A percentile compares a stretch with the other conserved stretches of the same genome.
phyloP scores from a whole-genome alignment of 176 grass and related monocot genomes.

The Ananas comosus region DNA sequence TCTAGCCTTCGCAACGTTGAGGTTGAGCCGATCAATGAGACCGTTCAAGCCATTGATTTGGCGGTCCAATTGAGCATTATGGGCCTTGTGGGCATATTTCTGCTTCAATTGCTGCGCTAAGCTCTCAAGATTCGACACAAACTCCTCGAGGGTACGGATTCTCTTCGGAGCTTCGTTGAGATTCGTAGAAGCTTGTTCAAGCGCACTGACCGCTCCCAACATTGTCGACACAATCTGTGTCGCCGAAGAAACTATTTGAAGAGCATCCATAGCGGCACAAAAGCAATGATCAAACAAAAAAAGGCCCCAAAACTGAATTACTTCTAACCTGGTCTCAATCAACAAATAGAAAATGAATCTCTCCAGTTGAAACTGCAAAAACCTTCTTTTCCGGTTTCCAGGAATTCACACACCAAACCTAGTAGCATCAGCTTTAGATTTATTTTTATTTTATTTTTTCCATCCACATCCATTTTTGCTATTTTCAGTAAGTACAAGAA shows the following conservation, averaged over 20 bases:
- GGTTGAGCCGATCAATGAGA: slow-evolving; percentile 33
- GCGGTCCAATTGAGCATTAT: slow-evolving; percentile 36
- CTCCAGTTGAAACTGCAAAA: neutral
- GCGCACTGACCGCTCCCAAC: slow-evolving; percentile 36
- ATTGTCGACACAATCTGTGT: slow-evolving; percentile 48
- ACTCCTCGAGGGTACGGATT: slow-evolving; percentile 51
- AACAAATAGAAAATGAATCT: neutral
- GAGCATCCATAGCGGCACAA: slow-evolving; percentile 30
- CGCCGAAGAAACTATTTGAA: slow-evolving; percentile 45
- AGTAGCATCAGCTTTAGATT: neutral
- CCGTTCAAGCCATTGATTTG: slow-evolving; percentile 45
- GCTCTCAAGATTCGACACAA: slow-evolving; percentile 40
- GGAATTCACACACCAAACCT: neutral
- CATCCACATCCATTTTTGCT: no score
- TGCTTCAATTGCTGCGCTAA: slow-evolving; percentile 36
- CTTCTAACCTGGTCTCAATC: slow-evolving; percentile 10
- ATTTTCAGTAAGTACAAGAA: no score
- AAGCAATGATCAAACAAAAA: neutral
- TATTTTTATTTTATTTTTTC: no score
- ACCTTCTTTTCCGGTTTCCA: neutral
- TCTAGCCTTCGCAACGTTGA: slow-evolving; percentile 41
- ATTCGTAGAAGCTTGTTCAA: slow-evolving; percentile 50
- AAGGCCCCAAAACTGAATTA: neutral
- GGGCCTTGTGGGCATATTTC: slow-evolving; percentile 43
- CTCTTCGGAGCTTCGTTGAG: slow-evolving; percentile 40